Conservation (phyloP, 2,329 filamentous ascomycete species). For the Claviceps pazoutovae region DNA sequence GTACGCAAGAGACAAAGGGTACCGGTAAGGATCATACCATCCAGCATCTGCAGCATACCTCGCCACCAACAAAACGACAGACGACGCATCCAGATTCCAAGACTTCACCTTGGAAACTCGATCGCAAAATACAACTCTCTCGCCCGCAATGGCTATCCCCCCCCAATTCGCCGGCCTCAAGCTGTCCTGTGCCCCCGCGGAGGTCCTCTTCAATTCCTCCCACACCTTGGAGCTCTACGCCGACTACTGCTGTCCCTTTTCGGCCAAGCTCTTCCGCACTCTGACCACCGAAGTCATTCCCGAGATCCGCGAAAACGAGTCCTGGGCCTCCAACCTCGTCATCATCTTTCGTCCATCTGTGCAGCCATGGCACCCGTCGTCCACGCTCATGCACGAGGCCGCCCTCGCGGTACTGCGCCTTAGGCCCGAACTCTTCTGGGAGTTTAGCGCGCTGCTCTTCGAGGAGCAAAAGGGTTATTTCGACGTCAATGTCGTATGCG, state of each 20-base stretch:
- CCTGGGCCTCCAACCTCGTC: slow-evolving; percentile 42
- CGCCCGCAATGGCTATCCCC: slow-evolving; percentile 52
- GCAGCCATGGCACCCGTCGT: slow-evolving; percentile 89
- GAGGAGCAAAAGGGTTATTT: slow-evolving; percentile 63
- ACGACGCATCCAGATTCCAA: background rate
- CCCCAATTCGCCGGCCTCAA: slow-evolving; percentile 66
- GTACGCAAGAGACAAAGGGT: no score
- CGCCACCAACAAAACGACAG: background rate
- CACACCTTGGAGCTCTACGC: slow-evolving; percentile 58
- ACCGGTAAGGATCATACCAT: no score
- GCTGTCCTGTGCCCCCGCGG: slow-evolving; percentile 33
- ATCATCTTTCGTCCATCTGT: slow-evolving; percentile 84
- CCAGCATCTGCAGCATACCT: background rate
- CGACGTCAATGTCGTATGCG: slow-evolving; percentile 70
- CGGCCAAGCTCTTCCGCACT: slow-evolving; percentile 60
- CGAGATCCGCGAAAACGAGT: slow-evolving; percentile 46
- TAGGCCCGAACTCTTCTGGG: slow-evolving; percentile 62
- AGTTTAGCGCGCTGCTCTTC: slow-evolving; percentile 56
- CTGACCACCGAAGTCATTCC: slow-evolving; percentile 54
- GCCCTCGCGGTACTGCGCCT: slow-evolving; percentile 65
- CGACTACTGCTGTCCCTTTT: slow-evolving; percentile 78
- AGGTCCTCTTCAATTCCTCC: slow-evolving; percentile 24
- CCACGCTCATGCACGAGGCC: slow-evolving; percentile 69
- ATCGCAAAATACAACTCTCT: background rate
- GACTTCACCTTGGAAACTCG: background rate